Percentiles rank a stretch among this genome's conserved stretches.
These are phyloP conservation scores for Elsinoe necatrix DNA, from an alignment of 2,329 filamentous ascomycete genomes.

Conservation along the genomic window DNA sequence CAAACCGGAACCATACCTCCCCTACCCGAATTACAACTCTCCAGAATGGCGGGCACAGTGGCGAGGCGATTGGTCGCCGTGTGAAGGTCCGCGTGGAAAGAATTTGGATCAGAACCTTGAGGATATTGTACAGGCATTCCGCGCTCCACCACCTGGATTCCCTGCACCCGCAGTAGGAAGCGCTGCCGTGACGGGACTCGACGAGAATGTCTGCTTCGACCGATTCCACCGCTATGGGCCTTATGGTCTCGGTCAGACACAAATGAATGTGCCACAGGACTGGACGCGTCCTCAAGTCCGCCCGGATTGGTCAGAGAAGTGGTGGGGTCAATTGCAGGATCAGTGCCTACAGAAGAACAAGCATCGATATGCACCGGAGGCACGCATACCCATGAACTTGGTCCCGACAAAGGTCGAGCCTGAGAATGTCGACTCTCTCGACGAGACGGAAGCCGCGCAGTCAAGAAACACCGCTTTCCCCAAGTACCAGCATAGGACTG, in stretches of 20 bases:
- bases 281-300: slow-evolving; percentile 30
- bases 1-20: slow-evolving; percentile 53
- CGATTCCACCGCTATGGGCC: slow-evolving; percentile 44
- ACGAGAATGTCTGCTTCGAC: slow-evolving; percentile 59
- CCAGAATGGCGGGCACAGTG: slow-evolving; percentile 49
- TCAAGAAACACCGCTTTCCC: slow-evolving; percentile 12
- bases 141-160: slow-evolving; percentile 49
- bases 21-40: slow-evolving; percentile 63
- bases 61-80: slow-evolving; percentile 53
- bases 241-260: slow-evolving; percentile 49
- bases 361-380: slow-evolving; percentile 45
- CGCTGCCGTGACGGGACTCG: slow-evolving; percentile 51
- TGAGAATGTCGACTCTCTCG: slow-evolving; percentile 15
- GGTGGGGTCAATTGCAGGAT: slow-evolving; percentile 64
- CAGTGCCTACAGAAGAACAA: slow-evolving; percentile 58
- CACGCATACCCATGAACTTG: slow-evolving; percentile 29
- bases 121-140: slow-evolving; percentile 57
- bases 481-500: slow-evolving; percentile 37
- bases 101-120: slow-evolving; percentile 47
- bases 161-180: slow-evolving; percentile 56
- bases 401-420: slow-evolving; percentile 22
- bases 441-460: slow-evolving; percentile 10
- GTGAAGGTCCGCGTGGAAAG: slow-evolving; percentile 51
- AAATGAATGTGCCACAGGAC: slow-evolving; percentile 19
- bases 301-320: slow-evolving; percentile 54